Evolutionary conservation across 331 rosid species (phyloP).

Genomic region (Saraca asoca): DNA sequence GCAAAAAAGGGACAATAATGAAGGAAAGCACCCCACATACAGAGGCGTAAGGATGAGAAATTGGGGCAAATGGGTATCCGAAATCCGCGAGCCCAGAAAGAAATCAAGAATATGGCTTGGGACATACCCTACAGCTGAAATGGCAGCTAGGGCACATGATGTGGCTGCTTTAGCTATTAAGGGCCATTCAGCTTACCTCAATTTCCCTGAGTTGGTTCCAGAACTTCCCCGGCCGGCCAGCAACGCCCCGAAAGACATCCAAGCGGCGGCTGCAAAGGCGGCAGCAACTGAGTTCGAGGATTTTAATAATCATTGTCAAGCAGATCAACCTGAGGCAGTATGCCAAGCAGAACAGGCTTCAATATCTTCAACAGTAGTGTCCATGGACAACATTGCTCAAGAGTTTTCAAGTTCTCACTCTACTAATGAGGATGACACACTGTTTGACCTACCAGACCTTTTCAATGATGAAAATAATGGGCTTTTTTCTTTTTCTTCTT

Average conservation of each 20-base stretch:
- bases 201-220: conserved; percentile 66
- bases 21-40: conserved; percentile 52
- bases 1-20: conserved; percentile 39
- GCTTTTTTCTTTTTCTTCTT: conserved; percentile 45
- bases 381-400: conserved; percentile 36
- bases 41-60: conserved; percentile 78
- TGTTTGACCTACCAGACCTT: conserved; percentile 91
- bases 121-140: conserved; percentile 78
- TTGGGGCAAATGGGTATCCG: conserved; percentile 95
- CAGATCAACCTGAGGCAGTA: conserved; percentile 26
- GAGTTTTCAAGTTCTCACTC: conserved; percentile 47
- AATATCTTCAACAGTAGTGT: conserved; percentile 25
- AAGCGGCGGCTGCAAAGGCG: conserved; percentile 81
- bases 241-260: conserved; percentile 78
- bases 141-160: conserved; percentile 95
- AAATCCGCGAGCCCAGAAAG: conserved; percentile 86
- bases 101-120: conserved; percentile 95
- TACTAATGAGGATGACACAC: conserved; percentile 48
- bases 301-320: conserved; percentile 29
- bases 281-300: conserved; percentile 42
- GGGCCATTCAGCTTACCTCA: conserved; percentile 73
- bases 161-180: conserved; percentile 86
- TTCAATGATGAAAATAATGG: conserved; percentile 48
- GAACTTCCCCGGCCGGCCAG: conserved; percentile 66
- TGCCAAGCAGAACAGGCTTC: conserved; percentile 32